phyloP scores from a whole-genome alignment of 768 basidiomycete species.

The Tylopilus intermedius region DNA sequence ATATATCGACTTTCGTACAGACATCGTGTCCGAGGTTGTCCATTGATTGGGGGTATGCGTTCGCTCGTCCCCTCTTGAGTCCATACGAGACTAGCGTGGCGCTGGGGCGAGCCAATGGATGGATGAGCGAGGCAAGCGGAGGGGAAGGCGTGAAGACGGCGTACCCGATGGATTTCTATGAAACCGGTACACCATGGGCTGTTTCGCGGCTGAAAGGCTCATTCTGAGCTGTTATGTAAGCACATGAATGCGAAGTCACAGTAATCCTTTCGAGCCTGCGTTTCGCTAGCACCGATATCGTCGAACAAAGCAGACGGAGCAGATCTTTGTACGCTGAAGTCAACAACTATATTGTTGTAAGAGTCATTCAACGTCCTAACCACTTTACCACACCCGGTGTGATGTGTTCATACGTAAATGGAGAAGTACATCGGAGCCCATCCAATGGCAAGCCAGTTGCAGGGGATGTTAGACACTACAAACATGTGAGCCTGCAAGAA shows the following conservation, averaged over 20 bases:
- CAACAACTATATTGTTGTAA: background rate
- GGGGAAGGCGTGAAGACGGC: slow-evolving; percentile 23
- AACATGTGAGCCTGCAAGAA: slow-evolving; percentile 9
- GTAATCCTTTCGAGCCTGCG: background rate
- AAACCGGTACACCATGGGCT: slow-evolving; percentile 75
- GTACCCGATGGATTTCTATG: slow-evolving; percentile 98
- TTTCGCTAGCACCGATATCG: background rate
- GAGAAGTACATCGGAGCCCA: background rate
- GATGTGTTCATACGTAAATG: too few relatives aligned
- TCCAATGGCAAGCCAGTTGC: background rate
- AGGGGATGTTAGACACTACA: slow-evolving; percentile 20
- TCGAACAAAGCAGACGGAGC: too few relatives aligned
- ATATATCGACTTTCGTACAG: slow-evolving; percentile 88
- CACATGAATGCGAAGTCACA: too few relatives aligned
- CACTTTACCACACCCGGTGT: too few relatives aligned
- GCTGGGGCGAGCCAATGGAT: slow-evolving; percentile 58
- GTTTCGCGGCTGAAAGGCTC: slow-evolving; percentile 53
- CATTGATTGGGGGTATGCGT: slow-evolving; percentile 99
- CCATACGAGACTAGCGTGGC: slow-evolving; percentile 93
- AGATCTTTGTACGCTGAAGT: too few relatives aligned
- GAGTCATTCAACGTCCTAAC: too few relatives aligned
- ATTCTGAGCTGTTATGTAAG: slow-evolving; percentile 28
- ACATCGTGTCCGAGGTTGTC: slow-evolving; percentile 95
- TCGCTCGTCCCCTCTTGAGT: slow-evolving; percentile 79
- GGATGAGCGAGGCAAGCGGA: slow-evolving; percentile 46